Percentiles rank a stretch among this genome's conserved stretches.
Conservation (phyloP, 441 rosid species). For the Sinapis alba region DNA sequence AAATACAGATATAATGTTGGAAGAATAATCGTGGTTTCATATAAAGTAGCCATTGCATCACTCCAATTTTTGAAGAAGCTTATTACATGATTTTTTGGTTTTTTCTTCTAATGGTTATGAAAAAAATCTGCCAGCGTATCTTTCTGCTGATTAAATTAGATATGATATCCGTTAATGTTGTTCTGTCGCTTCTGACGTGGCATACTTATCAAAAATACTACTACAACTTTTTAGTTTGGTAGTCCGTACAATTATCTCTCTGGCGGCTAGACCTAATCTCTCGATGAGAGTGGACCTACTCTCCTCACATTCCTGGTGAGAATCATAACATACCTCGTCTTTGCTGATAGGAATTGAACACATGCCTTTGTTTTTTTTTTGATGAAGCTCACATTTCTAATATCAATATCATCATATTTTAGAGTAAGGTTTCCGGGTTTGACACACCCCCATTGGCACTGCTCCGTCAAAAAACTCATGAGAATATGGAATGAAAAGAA, state of each 20-base stretch:
- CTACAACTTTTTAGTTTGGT: not conserved
- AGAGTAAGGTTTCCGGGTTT: constrained; percentile 87
- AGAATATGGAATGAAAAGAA: constrained; percentile 84
- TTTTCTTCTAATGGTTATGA: not conserved
- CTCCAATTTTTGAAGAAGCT: not conserved
- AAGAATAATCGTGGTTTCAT: not conserved
- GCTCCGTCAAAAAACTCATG: constrained; percentile 83
- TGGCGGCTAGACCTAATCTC: not conserved
- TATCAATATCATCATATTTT: not conserved
- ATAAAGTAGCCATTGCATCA: not conserved
- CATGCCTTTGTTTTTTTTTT: not conserved
- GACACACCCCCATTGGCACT: constrained; percentile 90
- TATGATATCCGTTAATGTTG: not conserved
- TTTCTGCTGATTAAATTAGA: not conserved
- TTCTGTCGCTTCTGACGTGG: not conserved
- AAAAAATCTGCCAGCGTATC: not conserved
- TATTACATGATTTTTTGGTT: not conserved
- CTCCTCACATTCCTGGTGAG: constrained; percentile 87
- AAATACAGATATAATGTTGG: not conserved
- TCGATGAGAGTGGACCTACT: constrained; percentile 32
- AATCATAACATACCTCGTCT: not conserved
- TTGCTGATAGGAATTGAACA: not conserved
- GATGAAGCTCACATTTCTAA: not conserved
- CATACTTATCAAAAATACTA: not conserved
- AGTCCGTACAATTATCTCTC: not conserved